Evolutionary conservation across 1,139 yeast genomes (phyloP).

Genomic region (Spathaspora sp.): DNA sequence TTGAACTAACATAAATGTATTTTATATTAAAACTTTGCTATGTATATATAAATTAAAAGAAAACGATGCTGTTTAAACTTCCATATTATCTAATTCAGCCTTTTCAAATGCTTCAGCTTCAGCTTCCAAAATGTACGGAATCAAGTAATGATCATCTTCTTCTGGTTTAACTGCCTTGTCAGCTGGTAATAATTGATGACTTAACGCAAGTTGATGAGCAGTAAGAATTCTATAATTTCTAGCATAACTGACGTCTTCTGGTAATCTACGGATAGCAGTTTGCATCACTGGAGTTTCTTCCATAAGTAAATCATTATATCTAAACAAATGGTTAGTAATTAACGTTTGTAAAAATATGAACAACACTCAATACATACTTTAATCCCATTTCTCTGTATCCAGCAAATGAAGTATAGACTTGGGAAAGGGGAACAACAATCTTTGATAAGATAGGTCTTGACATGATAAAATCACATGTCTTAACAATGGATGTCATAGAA

Average conservation of each 20-base stretch:
- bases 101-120: slow-evolving; percentile 91
- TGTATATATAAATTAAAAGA: neutral
- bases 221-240: slow-evolving; percentile 90
- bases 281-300: slow-evolving; percentile 89
- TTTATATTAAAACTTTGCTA: neutral
- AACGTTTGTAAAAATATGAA: neutral
- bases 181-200: slow-evolving; percentile 83
- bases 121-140: slow-evolving; percentile 90
- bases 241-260: slow-evolving; percentile 79
- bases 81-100: slow-evolving; percentile 81
- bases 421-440: slow-evolving; percentile 76
- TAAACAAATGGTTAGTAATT: slow-evolving; percentile 4
- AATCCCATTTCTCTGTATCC: slow-evolving; percentile 96
- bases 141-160: slow-evolving; percentile 81
- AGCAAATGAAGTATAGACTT: slow-evolving; percentile 66
- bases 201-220: slow-evolving; percentile 84
- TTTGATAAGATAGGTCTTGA: slow-evolving; percentile 77
- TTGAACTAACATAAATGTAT: neutral
- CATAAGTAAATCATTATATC: slow-evolving; percentile 75
- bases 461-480: slow-evolving; percentile 76
- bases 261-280: slow-evolving; percentile 85
- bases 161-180: slow-evolving; percentile 76
- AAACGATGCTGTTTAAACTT: slow-evolving; percentile 21
- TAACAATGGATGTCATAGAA: slow-evolving; percentile 79
- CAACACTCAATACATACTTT: slow-evolving; percentile 34